Conservation (phyloP, 2,329 filamentous ascomycete species). For the Thelonectria blattea region DNA sequence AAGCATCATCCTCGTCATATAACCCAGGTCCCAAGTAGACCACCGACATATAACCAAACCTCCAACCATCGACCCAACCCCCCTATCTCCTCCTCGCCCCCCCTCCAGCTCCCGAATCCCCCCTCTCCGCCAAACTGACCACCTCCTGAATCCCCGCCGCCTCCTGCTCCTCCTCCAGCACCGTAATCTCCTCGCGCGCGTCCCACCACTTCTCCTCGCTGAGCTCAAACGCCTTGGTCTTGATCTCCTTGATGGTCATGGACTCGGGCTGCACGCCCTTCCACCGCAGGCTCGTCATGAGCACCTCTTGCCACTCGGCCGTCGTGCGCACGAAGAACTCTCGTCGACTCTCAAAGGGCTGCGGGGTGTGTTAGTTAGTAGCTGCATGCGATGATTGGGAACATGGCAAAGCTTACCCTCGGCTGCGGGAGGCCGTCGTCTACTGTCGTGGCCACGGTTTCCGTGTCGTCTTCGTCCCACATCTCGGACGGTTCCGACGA, state of each 20-base stretch:
- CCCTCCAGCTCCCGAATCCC: slow-evolving; percentile 54
- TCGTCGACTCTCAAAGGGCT: slow-evolving; percentile 87
- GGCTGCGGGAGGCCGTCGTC: slow-evolving; percentile 80
- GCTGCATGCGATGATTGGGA: not conserved
- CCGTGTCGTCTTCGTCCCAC: slow-evolving; percentile 54
- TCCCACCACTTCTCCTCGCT: slow-evolving; percentile 99
- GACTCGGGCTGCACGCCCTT: slow-evolving; percentile 71
- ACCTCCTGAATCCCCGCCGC: slow-evolving; percentile 94
- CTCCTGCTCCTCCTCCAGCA: slow-evolving; percentile 94
- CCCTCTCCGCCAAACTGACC: slow-evolving; percentile 80
- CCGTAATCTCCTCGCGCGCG: slow-evolving; percentile 89
- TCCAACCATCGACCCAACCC: not conserved
- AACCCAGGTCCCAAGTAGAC: not conserved
- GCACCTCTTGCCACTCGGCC: slow-evolving; percentile 86
- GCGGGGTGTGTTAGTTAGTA: slow-evolving; percentile 32
- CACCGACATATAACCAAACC: not conserved
- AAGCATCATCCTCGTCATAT: not conserved
- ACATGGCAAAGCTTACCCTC: slow-evolving; percentile 48
- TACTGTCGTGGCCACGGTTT: slow-evolving; percentile 58
- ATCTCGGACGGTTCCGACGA: slow-evolving; percentile 40
- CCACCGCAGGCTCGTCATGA: slow-evolving; percentile 77
- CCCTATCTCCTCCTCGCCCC: slow-evolving; percentile 43
- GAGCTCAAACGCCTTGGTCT: slow-evolving; percentile 85
- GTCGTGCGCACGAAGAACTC: slow-evolving; percentile 93
- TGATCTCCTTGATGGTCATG: slow-evolving; percentile 86